Conservation (phyloP, 202 grass and related monocot genomes). For the Dendrocalamus latiflorus region DNA sequence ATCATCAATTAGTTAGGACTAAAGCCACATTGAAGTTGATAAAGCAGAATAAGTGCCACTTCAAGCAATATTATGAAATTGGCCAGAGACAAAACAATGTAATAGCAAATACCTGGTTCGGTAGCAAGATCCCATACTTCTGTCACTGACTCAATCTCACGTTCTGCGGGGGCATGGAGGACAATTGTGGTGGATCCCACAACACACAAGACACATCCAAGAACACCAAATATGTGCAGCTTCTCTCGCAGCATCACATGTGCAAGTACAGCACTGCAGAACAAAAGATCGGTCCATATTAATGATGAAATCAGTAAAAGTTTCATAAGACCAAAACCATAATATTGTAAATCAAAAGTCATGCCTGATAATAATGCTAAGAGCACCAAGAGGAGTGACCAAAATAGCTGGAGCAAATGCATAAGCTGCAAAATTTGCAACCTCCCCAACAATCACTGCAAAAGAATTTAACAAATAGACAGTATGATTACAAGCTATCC, state of each 20-base stretch:
- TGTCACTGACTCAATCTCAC: conserved; percentile 63
- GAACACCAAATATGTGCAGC: conserved; percentile 70
- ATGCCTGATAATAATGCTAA: conserved; percentile 88
- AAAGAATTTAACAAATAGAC: not conserved
- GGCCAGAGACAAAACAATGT: not conserved
- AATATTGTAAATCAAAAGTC: not conserved
- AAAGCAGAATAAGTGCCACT: not conserved
- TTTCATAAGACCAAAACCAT: not conserved
- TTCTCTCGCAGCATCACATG: conserved; percentile 69
- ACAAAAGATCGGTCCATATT: not conserved
- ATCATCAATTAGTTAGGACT: conserved; percentile 24
- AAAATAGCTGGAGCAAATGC: conserved; percentile 86
- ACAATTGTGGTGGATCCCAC: conserved; percentile 80
- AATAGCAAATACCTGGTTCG: conserved; percentile 59
- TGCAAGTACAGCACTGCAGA: conserved; percentile 60
- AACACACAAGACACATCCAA: conserved; percentile 74
- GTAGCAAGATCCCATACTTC: conserved; percentile 84
- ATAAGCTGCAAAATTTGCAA: conserved; percentile 86
- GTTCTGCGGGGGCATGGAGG: conserved; percentile 70
- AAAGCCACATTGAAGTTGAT: not conserved
- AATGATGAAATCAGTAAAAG: not conserved
- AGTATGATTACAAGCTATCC: not conserved
- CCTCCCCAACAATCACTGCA: conserved; percentile 82
- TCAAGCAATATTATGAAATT: conserved; percentile 2
- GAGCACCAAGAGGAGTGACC: conserved; percentile 89